Evolutionary conservation across 805 yeast species (phyloP).

Genomic region (Komagataella ulmi): DNA sequence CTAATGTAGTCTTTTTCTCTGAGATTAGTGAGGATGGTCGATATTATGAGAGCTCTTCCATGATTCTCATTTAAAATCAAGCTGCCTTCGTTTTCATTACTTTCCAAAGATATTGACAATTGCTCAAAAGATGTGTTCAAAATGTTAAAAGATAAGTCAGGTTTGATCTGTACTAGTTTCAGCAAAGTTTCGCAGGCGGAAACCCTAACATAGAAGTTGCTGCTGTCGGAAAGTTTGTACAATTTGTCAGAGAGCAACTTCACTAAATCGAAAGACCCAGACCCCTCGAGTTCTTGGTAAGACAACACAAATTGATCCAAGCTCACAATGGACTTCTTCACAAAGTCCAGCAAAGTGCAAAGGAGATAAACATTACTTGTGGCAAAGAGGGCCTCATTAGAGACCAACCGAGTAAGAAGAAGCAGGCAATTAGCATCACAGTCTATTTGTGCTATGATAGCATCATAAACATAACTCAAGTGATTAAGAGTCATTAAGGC

Average conservation of each 20-base stretch:
- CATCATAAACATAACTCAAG: constrained; percentile 14
- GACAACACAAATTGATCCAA: constrained; percentile 19
- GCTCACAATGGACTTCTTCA: constrained; percentile 13
- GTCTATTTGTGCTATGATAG: constrained; percentile 16
- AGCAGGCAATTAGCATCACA: constrained; percentile 20
- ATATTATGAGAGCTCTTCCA: constrained; percentile 17
- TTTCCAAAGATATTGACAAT: constrained; percentile 20
- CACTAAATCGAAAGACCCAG: constrained; percentile 10
- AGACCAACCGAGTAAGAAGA: constrained; percentile 5
- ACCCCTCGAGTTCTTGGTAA: constrained; percentile 9
- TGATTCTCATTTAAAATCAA: constrained; percentile 15
- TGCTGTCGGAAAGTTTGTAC: constrained; percentile 21
- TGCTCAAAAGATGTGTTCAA: constrained; percentile 22
- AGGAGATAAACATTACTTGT: constrained; percentile 4
- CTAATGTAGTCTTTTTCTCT: constrained; percentile 16
- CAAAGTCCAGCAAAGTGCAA: constrained; percentile 13
- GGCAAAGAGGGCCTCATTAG: not conserved
- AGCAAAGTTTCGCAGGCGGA: constrained; percentile 23
- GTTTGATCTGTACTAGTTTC: constrained; percentile 19
- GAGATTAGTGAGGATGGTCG: constrained; percentile 15
- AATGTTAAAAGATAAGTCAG: constrained; percentile 14
- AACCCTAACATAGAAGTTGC: constrained; percentile 26
- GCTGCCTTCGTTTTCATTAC: constrained; percentile 12
- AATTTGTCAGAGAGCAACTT: constrained; percentile 19
- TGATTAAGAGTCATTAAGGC: constrained; percentile 13